A percentile compares a stretch with the other conserved stretches of the same genome.
phyloP scores from a whole-genome alignment of 2,329 filamentous ascomycete genomes.

The Fusarium sp. region DNA sequence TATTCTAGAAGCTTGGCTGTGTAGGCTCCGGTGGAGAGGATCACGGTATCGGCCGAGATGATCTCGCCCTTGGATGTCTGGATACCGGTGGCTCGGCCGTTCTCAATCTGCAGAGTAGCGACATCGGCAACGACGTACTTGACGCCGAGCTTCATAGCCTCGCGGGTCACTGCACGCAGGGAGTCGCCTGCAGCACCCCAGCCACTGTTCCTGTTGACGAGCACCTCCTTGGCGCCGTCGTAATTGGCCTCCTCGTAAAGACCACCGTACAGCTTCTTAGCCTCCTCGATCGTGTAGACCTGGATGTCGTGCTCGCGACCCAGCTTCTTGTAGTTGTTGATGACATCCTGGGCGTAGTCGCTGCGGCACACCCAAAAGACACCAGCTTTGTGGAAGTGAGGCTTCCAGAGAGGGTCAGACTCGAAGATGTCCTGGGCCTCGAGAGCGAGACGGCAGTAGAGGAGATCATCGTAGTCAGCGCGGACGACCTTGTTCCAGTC shows the following conservation, averaged over 20 bases:
- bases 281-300: slow-evolving; percentile 59
- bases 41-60: slow-evolving; percentile 61
- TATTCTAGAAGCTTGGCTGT: slow-evolving; percentile 67
- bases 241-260: slow-evolving; percentile 72
- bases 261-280: slow-evolving; percentile 65
- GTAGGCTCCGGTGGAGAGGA: slow-evolving; percentile 69
- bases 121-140: slow-evolving; percentile 68
- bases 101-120: slow-evolving; percentile 59
- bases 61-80: slow-evolving; percentile 57
- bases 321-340: slow-evolving; percentile 63
- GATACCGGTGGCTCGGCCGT: slow-evolving; percentile 62
- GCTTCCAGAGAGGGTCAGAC: slow-evolving; percentile 65
- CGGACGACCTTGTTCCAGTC: slow-evolving; percentile 57
- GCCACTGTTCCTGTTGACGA: slow-evolving; percentile 71
- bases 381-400: slow-evolving; percentile 69
- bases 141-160: slow-evolving; percentile 66
- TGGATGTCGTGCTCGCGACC: slow-evolving; percentile 55
- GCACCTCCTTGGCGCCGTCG: slow-evolving; percentile 66
- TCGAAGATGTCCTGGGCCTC: slow-evolving; percentile 74
- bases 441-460: slow-evolving; percentile 73
- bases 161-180: slow-evolving; percentile 65
- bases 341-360: slow-evolving; percentile 63
- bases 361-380: slow-evolving; percentile 67
- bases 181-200: slow-evolving; percentile 73
- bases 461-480: slow-evolving; percentile 58